Conservation (phyloP, 306 rosid genomes). For the Echinosophora koreensis region DNA sequence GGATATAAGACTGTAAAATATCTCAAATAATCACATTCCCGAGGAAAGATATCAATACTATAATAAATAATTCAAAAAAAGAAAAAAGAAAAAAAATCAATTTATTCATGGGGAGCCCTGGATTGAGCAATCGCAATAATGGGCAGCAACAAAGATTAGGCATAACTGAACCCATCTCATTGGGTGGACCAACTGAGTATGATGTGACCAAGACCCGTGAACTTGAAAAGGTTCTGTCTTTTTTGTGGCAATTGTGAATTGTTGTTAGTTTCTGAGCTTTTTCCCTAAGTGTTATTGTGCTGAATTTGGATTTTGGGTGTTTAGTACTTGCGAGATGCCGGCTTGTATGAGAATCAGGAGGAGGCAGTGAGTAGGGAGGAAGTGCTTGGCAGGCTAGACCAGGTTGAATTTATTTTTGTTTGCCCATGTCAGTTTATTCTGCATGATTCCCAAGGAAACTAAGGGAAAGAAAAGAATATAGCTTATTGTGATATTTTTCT, state of each 20-base stretch:
- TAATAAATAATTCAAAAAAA: slow-evolving; percentile 21
- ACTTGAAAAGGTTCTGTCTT: slow-evolving; percentile 75
- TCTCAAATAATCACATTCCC: slow-evolving; percentile 38
- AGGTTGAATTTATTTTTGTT: slow-evolving; percentile 63
- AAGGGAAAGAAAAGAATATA: slow-evolving; percentile 1
- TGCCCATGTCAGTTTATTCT: slow-evolving; percentile 13
- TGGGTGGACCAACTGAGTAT: slow-evolving; percentile 82
- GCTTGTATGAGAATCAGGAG: slow-evolving; percentile 84
- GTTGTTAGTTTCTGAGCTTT: slow-evolving; percentile 24
- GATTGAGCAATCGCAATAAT: slow-evolving; percentile 61
- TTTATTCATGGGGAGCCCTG: slow-evolving; percentile 70
- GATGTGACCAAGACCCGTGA: slow-evolving; percentile 77
- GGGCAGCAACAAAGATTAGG: slow-evolving; percentile 81
- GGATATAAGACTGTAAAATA: slow-evolving; percentile 37
- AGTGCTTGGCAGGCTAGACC: slow-evolving; percentile 95
- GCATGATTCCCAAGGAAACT: slow-evolving; percentile 36
- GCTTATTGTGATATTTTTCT: slow-evolving; percentile 12
- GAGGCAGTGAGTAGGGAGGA: slow-evolving; percentile 90
- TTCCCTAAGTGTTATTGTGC: slow-evolving; percentile 32
- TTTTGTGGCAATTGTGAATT: neutral
- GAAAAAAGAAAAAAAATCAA: slow-evolving; percentile 17
- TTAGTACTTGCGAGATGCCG: slow-evolving; percentile 86
- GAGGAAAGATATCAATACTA: slow-evolving; percentile 6
- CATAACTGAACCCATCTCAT: slow-evolving; percentile 87
- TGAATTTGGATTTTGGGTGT: slow-evolving; percentile 55